Evolutionary conservation across 352 stramenopile species (phyloP).

Genomic region (Blastocystis sp.): DNA sequence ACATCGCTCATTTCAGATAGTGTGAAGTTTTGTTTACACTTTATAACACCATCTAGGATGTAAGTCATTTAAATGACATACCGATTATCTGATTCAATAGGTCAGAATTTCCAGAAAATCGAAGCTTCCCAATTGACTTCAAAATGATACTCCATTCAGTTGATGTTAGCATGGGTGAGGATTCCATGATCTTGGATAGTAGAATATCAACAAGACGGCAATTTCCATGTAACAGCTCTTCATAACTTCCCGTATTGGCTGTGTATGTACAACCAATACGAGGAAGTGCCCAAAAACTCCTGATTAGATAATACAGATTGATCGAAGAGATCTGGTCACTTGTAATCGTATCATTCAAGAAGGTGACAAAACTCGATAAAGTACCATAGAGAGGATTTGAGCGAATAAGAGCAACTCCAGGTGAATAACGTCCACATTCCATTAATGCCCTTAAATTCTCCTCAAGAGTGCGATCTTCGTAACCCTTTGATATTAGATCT

Average conservation of each 20-base stretch:
- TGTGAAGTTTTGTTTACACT: background rate
- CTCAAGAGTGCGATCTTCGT: conserved; percentile 12
- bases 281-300: conserved; percentile 28
- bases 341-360: background rate
- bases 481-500: background rate
- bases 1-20: conserved; percentile 23
- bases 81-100: background rate
- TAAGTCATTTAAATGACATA: background rate
- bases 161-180: background rate
- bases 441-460: conserved; percentile 2
- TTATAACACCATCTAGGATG: background rate
- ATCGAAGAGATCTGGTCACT: conserved; percentile 4
- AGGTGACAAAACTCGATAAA: background rate
- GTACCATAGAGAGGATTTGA: background rate
- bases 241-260: background rate
- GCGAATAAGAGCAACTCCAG: background rate
- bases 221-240: background rate
- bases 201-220: background rate
- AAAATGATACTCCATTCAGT: conserved; percentile 20
- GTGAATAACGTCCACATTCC: conserved; percentile 25
- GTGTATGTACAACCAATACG: conserved; percentile 46
- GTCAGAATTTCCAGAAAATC: background rate
- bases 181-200: background rate
- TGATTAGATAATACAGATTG: background rate
- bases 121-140: conserved; percentile 16